Evolutionary conservation across 768 basidiomycete genomes (phyloP).

Genomic region (Lactarius trivialis): DNA sequence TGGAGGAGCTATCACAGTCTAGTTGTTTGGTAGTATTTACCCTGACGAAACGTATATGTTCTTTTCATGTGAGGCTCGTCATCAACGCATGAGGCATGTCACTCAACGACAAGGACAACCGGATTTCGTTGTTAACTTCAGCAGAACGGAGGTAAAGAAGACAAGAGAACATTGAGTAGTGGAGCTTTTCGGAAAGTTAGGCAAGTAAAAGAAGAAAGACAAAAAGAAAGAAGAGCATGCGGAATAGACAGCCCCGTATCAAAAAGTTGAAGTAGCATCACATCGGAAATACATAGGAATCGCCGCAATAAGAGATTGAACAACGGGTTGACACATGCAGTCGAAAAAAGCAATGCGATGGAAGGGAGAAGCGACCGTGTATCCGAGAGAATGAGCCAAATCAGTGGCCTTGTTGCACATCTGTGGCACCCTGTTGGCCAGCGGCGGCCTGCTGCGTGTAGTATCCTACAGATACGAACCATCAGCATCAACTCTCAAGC

Average conservation of each 20-base stretch:
- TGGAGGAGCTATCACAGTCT: conserved; percentile 9
- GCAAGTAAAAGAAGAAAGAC: conserved; percentile 34
- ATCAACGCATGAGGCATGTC: not conserved
- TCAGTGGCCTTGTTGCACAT: conserved; percentile 33
- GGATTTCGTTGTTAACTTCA: conserved; percentile 15
- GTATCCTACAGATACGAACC: conserved; percentile 47
- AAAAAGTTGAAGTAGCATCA: conserved; percentile 1
- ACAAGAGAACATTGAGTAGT: conserved; percentile 5
- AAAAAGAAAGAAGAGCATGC: conserved; percentile 6
- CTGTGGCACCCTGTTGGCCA: conserved; percentile 51
- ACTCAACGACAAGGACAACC: conserved; percentile 3
- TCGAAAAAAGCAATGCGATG: conserved; percentile 6
- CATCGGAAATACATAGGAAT: conserved; percentile 9
- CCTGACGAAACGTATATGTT: not conserved
- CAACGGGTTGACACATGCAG: conserved; percentile 12
- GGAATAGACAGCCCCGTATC: conserved; percentile 13
- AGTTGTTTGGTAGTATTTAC: not conserved
- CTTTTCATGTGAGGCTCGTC: not conserved
- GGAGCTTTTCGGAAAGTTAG: conserved; percentile 14
- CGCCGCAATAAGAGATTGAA: conserved; percentile 7
- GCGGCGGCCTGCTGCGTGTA: conserved; percentile 67
- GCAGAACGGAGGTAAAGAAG: not conserved
- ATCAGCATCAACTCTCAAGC: not conserved
- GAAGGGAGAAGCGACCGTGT: not conserved
- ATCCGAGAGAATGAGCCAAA: conserved; percentile 5